Evolutionary conservation across 768 basidiomycete genomes (phyloP), one percentile per base, ranked within the genome.

Genomic region (Suillus americanus): DNA sequence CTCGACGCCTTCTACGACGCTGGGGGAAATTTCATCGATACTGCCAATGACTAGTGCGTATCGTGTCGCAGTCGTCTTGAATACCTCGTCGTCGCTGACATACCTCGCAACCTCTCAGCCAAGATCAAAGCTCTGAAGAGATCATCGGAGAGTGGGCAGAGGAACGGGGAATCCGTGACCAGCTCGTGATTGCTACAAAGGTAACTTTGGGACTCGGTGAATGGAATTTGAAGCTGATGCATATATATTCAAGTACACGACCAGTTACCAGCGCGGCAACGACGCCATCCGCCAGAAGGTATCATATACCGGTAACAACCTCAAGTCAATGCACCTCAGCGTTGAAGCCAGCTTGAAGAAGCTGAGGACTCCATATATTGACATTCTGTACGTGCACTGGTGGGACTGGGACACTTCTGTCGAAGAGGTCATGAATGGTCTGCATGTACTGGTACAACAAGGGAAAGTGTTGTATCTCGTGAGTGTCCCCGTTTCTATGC

Each of bases 11-110:
- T 68, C 69, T 77, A 75, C 60, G 75, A 80, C 12, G 76, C 76
- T 0, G 84, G 84, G 13, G 84, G 85, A 2, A 82, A 84, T 72
- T 79, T 79, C 64, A 81, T 84, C 69, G 81, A 83, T 45, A 83
- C 83, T 2, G 79, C 82, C 16, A 83, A 81, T 62, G 72, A 69
- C 67, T 84, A 84, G 79, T 80, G 46, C 61, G 78, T 60, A 65
- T 43, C 25, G 8, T 54, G 3, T 33, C 16, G 16, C 8, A 20
- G 4, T 50, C 45, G 62, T 63, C 23, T 55, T 48, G 35, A 25
- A 4, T n/a, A 55, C n/a, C n/a, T n/a, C 1, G n/a, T 30, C 28
- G n/a, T 37, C 35, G 30, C 14, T 59, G 28, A 60, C 33, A 35
- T 43, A 28, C 3, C 10, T 46, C 10, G 13, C 40, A 23, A 18